Base-by-base conservation (phyloP, 352 stramenopile species). In the Globisporangium paddicum region DNA sequence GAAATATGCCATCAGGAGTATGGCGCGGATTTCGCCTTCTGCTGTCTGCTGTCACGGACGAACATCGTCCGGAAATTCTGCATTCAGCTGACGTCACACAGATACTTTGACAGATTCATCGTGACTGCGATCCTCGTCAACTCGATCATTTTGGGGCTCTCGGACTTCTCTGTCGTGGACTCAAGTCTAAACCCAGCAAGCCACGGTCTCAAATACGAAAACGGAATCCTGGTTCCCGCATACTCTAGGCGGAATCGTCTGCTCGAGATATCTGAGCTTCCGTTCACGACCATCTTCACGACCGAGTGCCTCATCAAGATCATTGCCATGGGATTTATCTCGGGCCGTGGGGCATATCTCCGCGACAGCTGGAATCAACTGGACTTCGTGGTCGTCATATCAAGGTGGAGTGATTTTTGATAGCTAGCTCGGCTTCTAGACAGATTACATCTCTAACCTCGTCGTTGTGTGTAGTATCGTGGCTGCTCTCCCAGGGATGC, bases 341-440 rank as follows among this genome's bases (percentile, higher is more conserved):
- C 71, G 0, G 75, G 70, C 3, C 63, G 79, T 30, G 79, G 87
- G 2, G 78, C 73, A 13, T 98, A 97, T 60, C 63, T 93, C 0
- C 67, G 76, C 3, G 88, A 98, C 64, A 68, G 69, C 4, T 98
- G 90, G 92, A 98, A 98, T 47, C 63, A 91, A 19, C 73, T 98
- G 25, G 93, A 98, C 61, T 98, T 98, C 63, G 68, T 96, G 28
- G 89, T 98, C 32, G 92, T 98, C 50, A 45, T 94, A 14, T 86
- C 86, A 19, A 93, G 82, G 78, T 96, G 68, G 6, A 32, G 5
- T 21, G 21, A 9, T 6, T 3, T 35, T 54, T 3, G 28, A 2
- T 35, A 51, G 18, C 18, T n/a, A 55, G 23, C 35, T 57, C 18
- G 32, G 32, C 19, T 23, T 30, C 5, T 19, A n/a, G n/a, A n/a